phyloP scores from a whole-genome alignment of 73 alveolate genomes.

The Paramecium octaurelia region DNA sequence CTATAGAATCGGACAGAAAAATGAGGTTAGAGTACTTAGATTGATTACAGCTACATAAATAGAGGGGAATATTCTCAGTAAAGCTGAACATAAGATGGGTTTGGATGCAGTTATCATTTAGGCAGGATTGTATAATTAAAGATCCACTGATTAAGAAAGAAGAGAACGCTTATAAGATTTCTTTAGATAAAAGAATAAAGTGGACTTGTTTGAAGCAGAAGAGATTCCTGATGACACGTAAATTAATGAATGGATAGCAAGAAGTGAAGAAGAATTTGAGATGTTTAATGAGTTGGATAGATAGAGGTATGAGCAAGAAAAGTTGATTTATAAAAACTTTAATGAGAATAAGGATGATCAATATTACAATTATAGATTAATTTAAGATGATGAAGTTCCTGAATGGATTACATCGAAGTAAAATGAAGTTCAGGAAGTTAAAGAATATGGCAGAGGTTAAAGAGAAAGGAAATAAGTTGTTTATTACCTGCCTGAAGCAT shows the following conservation, averaged over 20 bases:
- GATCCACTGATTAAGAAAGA: constrained; percentile 93
- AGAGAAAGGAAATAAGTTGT: constrained; percentile 91
- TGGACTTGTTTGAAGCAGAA: constrained; percentile 82
- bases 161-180: constrained; percentile 89
- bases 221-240: constrained; percentile 90
- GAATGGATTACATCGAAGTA: constrained; percentile 90
- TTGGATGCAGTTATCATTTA: constrained; percentile 95
- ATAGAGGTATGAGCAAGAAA: constrained; percentile 79
- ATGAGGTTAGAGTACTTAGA: constrained; percentile 96
- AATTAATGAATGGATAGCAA: constrained; percentile 90
- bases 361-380: constrained; percentile 80
- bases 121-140: constrained; percentile 95
- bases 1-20: constrained; percentile 97
- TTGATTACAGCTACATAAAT: constrained; percentile 89
- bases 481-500: constrained; percentile 81
- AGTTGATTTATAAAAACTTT: constrained; percentile 66
- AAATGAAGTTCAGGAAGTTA: constrained; percentile 76
- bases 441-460: constrained; percentile 89
- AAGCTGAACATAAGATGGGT: constrained; percentile 95
- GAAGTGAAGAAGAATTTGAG: constrained; percentile 86
- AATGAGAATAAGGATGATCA: constrained; percentile 63
- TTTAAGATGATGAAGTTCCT: constrained; percentile 95
- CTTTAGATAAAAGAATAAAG: constrained; percentile 69
- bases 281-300: constrained; percentile 73
- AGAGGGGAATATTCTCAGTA: constrained; percentile 94